A percentile compares a stretch with the other conserved stretches of the same genome.
phyloP scores from a whole-genome alignment of 2,329 filamentous ascomycete species.

The Canariomyces notabilis region DNA sequence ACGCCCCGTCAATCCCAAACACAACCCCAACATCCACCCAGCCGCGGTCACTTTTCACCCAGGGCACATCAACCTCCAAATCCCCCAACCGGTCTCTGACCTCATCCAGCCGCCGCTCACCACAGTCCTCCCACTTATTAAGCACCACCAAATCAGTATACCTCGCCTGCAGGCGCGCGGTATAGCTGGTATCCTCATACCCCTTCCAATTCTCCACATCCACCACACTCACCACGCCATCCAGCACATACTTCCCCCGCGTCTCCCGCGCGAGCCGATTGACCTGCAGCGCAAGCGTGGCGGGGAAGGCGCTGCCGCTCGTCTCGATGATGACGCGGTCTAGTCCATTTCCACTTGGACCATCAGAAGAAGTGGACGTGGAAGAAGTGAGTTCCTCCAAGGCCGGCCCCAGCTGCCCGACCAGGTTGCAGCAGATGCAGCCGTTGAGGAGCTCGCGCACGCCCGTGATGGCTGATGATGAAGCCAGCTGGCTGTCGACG shows the following conservation, averaged over 20 bases:
- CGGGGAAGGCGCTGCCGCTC: constrained; percentile 78
- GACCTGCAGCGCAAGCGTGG: constrained; percentile 85
- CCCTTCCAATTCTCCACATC: constrained; percentile 95
- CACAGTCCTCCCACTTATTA: constrained; percentile 83
- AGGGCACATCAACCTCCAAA: constrained; percentile 72
- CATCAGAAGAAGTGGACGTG: too few relatives aligned
- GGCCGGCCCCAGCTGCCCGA: constrained; percentile 80
- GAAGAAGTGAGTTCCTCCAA: constrained; percentile 60
- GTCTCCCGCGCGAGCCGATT: constrained; percentile 72
- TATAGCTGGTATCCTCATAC: constrained; percentile 87
- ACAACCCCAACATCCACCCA: constrained; percentile 73
- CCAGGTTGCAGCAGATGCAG: constrained; percentile 98
- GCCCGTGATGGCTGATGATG: constrained; percentile 75
- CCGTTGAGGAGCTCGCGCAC: constrained; percentile 92
- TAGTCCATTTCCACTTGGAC: constrained; percentile 46
- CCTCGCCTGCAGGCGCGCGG: constrained; percentile 77
- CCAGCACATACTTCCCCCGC: constrained; percentile 63
- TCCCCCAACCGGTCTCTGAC: constrained; percentile 76
- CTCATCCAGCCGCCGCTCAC: constrained; percentile 69
- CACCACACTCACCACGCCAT: constrained; percentile 84
- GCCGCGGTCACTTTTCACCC: constrained; percentile 80
- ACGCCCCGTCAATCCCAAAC: constrained; percentile 80
- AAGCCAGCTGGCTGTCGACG: constrained; percentile 86
- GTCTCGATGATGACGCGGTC: constrained; percentile 95
- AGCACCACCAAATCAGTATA: constrained; percentile 90